Conservation (phyloP, 2,329 filamentous ascomycete genomes). For the Stagonosporopsis tanaceti region DNA sequence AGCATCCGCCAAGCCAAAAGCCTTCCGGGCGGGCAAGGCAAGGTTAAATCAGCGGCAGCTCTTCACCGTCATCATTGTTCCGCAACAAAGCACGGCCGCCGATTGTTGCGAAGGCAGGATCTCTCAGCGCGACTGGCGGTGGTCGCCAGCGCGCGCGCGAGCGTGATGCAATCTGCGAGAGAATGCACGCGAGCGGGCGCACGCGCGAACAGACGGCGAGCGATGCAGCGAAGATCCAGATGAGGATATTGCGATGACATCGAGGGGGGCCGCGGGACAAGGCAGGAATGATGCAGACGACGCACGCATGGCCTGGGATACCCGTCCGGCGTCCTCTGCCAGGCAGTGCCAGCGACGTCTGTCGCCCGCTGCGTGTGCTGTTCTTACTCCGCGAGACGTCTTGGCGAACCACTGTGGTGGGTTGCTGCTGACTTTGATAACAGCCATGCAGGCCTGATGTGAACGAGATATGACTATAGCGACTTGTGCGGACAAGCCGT, state of each 20-base stretch:
- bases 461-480: slow-evolving; percentile 45
- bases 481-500: slow-evolving; percentile 19
- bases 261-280: slow-evolving; percentile 26
- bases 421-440: slow-evolving; percentile 41
- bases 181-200: slow-evolving; percentile 32
- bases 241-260: slow-evolving; percentile 37
- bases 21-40: slow-evolving; percentile 16
- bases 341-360: slow-evolving; percentile 13
- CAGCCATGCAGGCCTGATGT: slow-evolving; percentile 41
- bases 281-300: slow-evolving; percentile 33
- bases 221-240: slow-evolving; percentile 24
- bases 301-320: slow-evolving; percentile 27
- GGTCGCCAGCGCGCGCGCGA: slow-evolving; percentile 4
- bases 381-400: slow-evolving; percentile 33
- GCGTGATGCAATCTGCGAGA: slow-evolving; percentile 28
- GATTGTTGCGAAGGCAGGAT: slow-evolving; percentile 19
- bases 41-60: slow-evolving; percentile 23
- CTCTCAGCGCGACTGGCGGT: slow-evolving; percentile 7
- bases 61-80: slow-evolving; percentile 13
- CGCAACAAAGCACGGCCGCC: slow-evolving; percentile 27
- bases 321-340: neutral
- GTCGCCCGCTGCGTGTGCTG: slow-evolving; percentile 30
- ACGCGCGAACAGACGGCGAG: slow-evolving; percentile 22
- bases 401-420: slow-evolving; percentile 44
- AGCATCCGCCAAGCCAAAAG: slow-evolving; percentile 32